Evolutionary conservation across 345 rosid genomes (phyloP).

Genomic region (Diplotaxis tenuifolia): DNA sequence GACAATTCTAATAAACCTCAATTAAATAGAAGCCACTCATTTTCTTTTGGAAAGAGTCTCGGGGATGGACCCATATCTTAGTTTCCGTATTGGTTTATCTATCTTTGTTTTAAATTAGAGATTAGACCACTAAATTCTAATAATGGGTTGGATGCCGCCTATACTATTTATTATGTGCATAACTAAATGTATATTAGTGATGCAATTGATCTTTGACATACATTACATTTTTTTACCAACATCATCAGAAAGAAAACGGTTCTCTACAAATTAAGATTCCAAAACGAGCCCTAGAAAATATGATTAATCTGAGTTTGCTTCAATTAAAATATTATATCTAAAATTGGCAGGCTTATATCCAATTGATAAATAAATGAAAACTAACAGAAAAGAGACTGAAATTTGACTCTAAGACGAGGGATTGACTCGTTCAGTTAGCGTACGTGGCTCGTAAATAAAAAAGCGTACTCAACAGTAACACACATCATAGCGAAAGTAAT

Average conservation of each 20-base stretch:
- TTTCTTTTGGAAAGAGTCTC: constrained; percentile 1
- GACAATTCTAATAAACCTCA: background rate
- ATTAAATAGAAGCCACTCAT: background rate
- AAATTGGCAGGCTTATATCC: too few species aligned
- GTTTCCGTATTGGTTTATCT: constrained; percentile 15
- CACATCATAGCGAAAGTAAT: constrained; percentile 6
- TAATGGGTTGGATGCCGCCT: background rate
- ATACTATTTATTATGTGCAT: background rate
- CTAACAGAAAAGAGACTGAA: constrained; percentile 15
- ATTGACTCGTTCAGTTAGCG: constrained; percentile 30
- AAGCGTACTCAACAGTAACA: constrained; percentile 14
- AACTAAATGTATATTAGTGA: background rate
- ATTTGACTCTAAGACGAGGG: constrained; percentile 21
- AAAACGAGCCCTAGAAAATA: background rate
- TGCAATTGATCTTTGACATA: background rate
- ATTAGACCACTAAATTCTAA: background rate
- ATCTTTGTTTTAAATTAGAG: background rate
- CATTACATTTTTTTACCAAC: background rate
- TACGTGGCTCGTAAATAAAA: constrained; percentile 25
- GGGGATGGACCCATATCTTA: background rate
- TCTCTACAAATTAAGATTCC: background rate
- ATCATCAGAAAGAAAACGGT: background rate
- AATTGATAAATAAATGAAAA: background rate
- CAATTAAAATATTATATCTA: background rate
- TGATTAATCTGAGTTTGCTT: background rate